Evolutionary conservation across 2,329 filamentous ascomycete species (phyloP), one percentile per base, ranked within the genome.

Genomic region (Aspergillus ochraceus): DNA sequence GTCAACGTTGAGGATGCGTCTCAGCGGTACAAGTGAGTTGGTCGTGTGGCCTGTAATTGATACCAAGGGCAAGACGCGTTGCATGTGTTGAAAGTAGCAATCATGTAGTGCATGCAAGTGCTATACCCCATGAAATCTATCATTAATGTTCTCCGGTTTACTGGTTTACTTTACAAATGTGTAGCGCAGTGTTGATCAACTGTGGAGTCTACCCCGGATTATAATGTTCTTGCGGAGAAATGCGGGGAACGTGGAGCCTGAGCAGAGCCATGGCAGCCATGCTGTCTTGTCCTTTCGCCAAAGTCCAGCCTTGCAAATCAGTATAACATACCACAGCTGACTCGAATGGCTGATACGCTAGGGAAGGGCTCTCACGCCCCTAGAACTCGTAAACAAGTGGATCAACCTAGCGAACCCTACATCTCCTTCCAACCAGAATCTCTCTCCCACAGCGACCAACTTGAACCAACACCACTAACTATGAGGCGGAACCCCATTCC

Each of bases 1-100:
- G 45, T 47, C 12, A 47, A 47, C 22, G 36, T 70, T 53, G 69
- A 71, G 62, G 59, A 69, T 58, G 63, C 65, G 24, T 60, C 46
- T 24, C 10, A 24, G 39, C 54, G 54, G 54, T 47, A 30, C 26
- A 47, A 49, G 46, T 51, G 26, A 45, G 36, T 6, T 32, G n/a
- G 39, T 19, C n/a, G 6, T 42, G 39, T 42, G 12, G n/a, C 4
- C 10, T 17, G 39, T 42, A 42, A 19, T 2, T 17, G 39, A 42
- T 42, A 42, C 26, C 26, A 29, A 9, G 9, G 6, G 26, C 26
- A 29, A 29, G 26, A 8, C 8, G 8, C 26, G 26, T 36, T 11
- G 10, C 14, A 36, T 14, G 30, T 32, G 30, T 32, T 32, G 2
- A 12, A 32, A 12, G 30, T n/a, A 39, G 36, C 17, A 6, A 42